Percentiles rank a stretch among this genome's conserved stretches.
These are phyloP conservation scores for Cladosporium sphaerospermum DNA, from an alignment of 2,329 filamentous ascomycete genomes.

Conservation along the genomic window DNA sequence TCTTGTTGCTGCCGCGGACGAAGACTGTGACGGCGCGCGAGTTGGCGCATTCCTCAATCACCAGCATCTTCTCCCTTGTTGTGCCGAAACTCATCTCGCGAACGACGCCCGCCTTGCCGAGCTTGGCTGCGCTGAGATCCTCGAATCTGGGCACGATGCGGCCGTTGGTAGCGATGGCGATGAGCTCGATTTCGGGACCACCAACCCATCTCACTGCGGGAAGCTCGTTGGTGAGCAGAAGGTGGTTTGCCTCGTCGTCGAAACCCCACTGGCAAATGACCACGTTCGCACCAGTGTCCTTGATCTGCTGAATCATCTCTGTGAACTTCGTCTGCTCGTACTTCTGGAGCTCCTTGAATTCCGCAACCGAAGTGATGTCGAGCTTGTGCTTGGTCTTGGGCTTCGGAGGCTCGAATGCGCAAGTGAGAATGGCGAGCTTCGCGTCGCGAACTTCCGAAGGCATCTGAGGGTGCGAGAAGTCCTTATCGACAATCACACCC, in stretches of 20 bases:
- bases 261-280: slow-evolving; percentile 99
- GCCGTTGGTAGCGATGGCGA: slow-evolving; percentile 96
- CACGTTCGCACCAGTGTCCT: slow-evolving; percentile 92
- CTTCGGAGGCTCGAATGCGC: slow-evolving; percentile 97
- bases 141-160: slow-evolving; percentile 96
- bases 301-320: slow-evolving; percentile 98
- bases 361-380: slow-evolving; percentile 92
- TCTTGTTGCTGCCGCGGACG: slow-evolving; percentile 97
- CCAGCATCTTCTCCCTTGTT: slow-evolving; percentile 97
- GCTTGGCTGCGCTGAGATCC: slow-evolving; percentile 83
- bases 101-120: slow-evolving; percentile 83
- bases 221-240: slow-evolving; percentile 90
- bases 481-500: slow-evolving; percentile 98
- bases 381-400: slow-evolving; percentile 99
- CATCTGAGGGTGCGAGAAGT: slow-evolving; percentile 99
- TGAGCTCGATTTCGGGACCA: slow-evolving; percentile 94
- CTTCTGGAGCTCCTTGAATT: slow-evolving; percentile 94
- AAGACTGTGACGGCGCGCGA: slow-evolving; percentile 94
- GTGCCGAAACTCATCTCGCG: slow-evolving; percentile 96
- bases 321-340: slow-evolving; percentile 96
- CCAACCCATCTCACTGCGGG: slow-evolving; percentile 97
- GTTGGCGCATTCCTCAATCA: slow-evolving; percentile 99
- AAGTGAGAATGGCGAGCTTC: slow-evolving; percentile 95
- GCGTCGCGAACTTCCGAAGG: slow-evolving; percentile 89
- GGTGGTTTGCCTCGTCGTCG: slow-evolving; percentile 96